Evolutionary conservation across 768 basidiomycete species (phyloP).

Genomic region (Serendipita indica): DNA sequence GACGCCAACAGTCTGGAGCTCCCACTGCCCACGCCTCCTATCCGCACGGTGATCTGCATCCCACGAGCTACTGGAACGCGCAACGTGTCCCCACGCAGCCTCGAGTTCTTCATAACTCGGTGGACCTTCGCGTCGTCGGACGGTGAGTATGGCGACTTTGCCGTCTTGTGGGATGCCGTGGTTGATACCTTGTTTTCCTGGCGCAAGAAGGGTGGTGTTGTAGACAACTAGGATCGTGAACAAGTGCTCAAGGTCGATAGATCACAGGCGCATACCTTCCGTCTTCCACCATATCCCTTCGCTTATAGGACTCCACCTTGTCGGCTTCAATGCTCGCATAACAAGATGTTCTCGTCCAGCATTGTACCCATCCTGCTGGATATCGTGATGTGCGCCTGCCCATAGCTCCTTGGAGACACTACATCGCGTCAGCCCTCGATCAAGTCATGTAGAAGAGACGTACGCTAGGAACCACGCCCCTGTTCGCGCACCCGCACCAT

Average conservation of each 20-base stretch:
- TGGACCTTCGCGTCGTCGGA: constrained; percentile 20
- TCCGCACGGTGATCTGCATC: not conserved
- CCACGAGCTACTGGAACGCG: not conserved
- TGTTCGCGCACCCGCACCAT: constrained; percentile 53
- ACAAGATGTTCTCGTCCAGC: constrained; percentile 69
- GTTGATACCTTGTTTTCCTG: constrained; percentile 49
- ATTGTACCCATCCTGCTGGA: constrained; percentile 68
- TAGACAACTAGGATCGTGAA: not conserved
- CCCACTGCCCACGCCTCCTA: not conserved
- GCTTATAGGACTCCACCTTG: constrained; percentile 35
- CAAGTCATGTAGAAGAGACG: constrained; percentile 22
- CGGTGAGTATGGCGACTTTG: constrained; percentile 61
- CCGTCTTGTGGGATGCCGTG: constrained; percentile 75
- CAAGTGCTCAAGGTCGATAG: not conserved
- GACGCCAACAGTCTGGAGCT: not conserved
- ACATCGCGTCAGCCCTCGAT: not conserved
- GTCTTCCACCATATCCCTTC: constrained; percentile 62
- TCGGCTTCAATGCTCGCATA: constrained; percentile 32
- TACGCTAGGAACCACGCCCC: constrained; percentile 80
- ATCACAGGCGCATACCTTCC: constrained; percentile 22
- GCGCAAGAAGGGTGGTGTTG: constrained; percentile 27
- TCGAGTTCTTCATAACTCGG: not conserved
- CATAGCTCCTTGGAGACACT: not conserved
- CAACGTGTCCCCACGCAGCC: not conserved
- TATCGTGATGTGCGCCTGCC: constrained; percentile 35